These are phyloP conservation scores for Candida methanosorbosa DNA, from an alignment of 805 yeast species.

Conservation along the genomic window DNA sequence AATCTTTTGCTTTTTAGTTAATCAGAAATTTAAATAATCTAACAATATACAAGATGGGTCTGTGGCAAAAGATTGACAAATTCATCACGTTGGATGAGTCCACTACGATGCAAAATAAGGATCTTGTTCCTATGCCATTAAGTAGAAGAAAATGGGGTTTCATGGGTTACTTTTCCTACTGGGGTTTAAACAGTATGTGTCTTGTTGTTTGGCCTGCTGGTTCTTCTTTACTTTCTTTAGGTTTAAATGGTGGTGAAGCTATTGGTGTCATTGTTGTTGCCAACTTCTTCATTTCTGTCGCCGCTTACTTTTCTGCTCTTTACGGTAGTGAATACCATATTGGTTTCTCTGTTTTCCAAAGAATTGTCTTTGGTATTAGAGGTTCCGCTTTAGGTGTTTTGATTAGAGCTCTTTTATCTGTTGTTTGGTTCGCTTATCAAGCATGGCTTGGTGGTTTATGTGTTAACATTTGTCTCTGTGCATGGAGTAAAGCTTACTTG, in stretches of 20 bases:
- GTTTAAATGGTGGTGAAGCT: conserved; percentile 7
- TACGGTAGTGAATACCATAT: conserved; percentile 44
- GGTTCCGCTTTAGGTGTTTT: conserved; percentile 36
- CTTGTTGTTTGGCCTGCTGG: conserved; percentile 30
- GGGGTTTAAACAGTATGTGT: conserved; percentile 24
- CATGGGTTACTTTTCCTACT: conserved; percentile 28
- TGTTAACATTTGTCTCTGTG: conserved; percentile 27
- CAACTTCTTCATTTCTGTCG: conserved; percentile 32
- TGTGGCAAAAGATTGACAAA: too few relatives aligned
- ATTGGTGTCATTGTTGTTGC: conserved; percentile 35
- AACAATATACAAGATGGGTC: too few relatives aligned
- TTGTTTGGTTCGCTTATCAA: conserved; percentile 39
- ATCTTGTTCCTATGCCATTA: conserved; percentile 33
- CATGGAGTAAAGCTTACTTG: conserved; percentile 29
- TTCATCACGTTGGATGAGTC: too few relatives aligned
- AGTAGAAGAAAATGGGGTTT: conserved; percentile 35
- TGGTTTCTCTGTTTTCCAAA: conserved; percentile 36
- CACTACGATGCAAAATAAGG: too few relatives aligned
- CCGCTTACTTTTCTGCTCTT: conserved; percentile 36
- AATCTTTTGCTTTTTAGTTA: too few relatives aligned
- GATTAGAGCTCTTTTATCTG: conserved; percentile 33
- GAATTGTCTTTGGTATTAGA: conserved; percentile 38
- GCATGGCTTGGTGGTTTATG: conserved; percentile 39
- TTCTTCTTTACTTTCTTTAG: conserved; percentile 33
- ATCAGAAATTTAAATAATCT: too few relatives aligned